phyloP scores from a whole-genome alignment of 441 rosid genomes.

The Aquilaria agallochum region DNA sequence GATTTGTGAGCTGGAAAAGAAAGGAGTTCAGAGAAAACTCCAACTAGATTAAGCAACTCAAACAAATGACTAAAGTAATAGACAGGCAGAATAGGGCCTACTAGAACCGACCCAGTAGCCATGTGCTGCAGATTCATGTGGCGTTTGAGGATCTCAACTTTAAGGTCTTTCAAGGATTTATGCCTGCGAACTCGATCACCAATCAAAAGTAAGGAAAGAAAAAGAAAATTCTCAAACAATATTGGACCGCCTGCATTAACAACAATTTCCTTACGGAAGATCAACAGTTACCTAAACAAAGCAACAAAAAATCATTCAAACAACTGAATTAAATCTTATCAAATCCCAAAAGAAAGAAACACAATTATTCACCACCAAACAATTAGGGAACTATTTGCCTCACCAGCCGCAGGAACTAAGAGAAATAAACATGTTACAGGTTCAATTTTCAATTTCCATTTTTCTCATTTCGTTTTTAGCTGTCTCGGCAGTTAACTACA shows the following conservation, averaged over 20 bases:
- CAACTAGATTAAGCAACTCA: not conserved
- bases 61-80: not conserved
- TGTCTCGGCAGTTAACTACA: no score
- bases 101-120: constrained; percentile 71
- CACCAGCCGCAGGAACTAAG: no score
- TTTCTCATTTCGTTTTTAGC: no score
- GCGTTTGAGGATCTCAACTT: constrained; percentile 73
- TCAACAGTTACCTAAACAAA: no score
- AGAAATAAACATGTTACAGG: no score
- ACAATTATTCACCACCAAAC: not conserved
- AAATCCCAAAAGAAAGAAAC: not conserved
- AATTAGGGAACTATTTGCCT: not conserved
- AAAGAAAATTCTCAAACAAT: no score
- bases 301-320: no score
- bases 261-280: no score
- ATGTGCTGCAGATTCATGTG: constrained; percentile 66
- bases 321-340: no score
- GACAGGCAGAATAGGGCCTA: not conserved
- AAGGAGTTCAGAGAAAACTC: not conserved
- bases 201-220: no score
- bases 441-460: no score
- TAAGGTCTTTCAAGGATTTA: constrained; percentile 80
- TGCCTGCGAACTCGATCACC: constrained; percentile 49
- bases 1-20: not conserved
- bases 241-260: no score